Evolutionary conservation across 2,329 filamentous ascomycete genomes (phyloP).

Genomic region (Trichoderma citrinoviride): DNA sequence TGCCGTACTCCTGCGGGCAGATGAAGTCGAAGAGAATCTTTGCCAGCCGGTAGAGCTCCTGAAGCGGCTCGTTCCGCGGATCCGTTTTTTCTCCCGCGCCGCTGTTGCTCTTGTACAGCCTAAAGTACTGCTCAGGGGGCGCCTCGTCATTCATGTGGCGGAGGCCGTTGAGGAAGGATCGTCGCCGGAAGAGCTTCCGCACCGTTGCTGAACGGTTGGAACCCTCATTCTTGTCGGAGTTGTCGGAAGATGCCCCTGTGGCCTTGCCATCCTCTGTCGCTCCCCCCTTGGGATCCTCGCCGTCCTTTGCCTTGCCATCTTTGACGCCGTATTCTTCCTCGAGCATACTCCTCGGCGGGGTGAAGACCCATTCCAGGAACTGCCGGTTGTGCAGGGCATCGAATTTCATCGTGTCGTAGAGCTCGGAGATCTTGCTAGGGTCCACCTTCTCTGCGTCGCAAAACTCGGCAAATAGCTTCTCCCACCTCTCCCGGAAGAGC

Average conservation of each 20-base stretch:
- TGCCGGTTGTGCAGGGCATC: constrained; percentile 95
- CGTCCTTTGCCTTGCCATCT: constrained; percentile 42
- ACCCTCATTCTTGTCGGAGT: constrained; percentile 43
- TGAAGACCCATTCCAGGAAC: constrained; percentile 97
- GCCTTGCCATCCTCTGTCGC: constrained; percentile 34
- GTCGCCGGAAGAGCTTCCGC: constrained; percentile 55
- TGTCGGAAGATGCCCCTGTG: constrained; percentile 34
- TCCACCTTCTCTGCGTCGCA: constrained; percentile 97
- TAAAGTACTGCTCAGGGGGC: constrained; percentile 75
- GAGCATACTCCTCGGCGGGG: constrained; percentile 74
- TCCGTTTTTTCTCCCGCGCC: constrained; percentile 69
- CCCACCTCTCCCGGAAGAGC: constrained; percentile 94
- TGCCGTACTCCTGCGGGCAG: constrained; percentile 96
- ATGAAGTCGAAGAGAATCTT: constrained; percentile 98
- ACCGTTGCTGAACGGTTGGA: constrained; percentile 37
- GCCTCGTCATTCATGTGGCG: constrained; percentile 54
- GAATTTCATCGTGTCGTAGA: constrained; percentile 99
- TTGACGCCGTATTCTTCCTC: constrained; percentile 62
- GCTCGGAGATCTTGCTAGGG: constrained; percentile 95
- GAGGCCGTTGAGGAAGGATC: constrained; percentile 57
- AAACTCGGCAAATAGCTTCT: constrained; percentile 96
- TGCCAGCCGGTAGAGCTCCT: constrained; percentile 88
- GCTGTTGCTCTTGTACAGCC: constrained; percentile 75
- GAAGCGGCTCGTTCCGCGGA: constrained; percentile 78
- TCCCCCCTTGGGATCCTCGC: constrained; percentile 38